Conservation (phyloP, 306 rosid species). For the Crotalaria pallida region DNA sequence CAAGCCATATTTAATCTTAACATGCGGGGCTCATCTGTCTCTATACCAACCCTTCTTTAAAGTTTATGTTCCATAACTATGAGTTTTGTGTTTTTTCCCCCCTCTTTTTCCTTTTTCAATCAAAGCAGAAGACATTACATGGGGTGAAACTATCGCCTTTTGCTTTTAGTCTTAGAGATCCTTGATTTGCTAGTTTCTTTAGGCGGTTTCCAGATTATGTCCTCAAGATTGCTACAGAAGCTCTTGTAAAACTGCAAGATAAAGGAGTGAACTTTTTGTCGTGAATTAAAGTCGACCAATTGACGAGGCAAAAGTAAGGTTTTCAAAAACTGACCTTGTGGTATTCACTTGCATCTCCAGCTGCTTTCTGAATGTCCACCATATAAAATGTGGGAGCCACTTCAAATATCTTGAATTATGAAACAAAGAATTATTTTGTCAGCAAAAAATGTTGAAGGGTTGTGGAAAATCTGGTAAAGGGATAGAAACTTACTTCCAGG, state of each 20-base stretch:
- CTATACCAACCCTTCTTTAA: not conserved
- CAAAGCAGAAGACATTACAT: not conserved
- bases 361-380: constrained; percentile 86
- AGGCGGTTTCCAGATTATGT: constrained; percentile 85
- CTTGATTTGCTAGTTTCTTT: constrained; percentile 60
- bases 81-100: not conserved
- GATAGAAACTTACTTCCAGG: constrained; percentile 58
- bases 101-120: not conserved
- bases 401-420: constrained; percentile 55
- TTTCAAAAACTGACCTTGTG: constrained; percentile 56
- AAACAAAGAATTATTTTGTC: not conserved
- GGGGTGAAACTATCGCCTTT: constrained; percentile 40
- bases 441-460: not conserved
- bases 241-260: constrained; percentile 68
- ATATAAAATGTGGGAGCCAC: constrained; percentile 82
- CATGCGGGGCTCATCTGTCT: not conserved
- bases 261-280: not conserved
- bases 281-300: not conserved
- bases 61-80: not conserved
- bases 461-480: not conserved
- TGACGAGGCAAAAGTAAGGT: not conserved
- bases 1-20: not conserved
- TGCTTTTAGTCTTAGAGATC: constrained; percentile 48
- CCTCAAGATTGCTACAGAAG: constrained; percentile 81
- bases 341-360: constrained; percentile 78